A percentile compares a stretch with the other conserved stretches of the same genome.
Evolutionary conservation across 768 basidiomycete species (phyloP).

Genomic region (Roridomyces roridus): DNA sequence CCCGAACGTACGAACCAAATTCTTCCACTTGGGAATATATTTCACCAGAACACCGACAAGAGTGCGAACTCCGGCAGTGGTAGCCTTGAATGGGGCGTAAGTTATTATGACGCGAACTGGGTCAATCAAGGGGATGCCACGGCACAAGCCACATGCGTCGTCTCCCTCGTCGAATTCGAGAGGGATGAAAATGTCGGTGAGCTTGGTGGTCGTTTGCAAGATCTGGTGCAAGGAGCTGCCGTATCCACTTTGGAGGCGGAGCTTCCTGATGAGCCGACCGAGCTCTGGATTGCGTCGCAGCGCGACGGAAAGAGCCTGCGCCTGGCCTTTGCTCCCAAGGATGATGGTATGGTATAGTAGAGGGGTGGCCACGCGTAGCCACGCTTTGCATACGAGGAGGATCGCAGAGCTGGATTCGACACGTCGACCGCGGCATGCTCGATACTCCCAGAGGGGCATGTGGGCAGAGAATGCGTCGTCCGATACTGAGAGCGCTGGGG

Average conservation of each 20-base stretch:
- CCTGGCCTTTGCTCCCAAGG: slow-evolving; percentile 14
- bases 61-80: neutral
- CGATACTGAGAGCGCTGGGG: slow-evolving; percentile 4
- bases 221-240: slow-evolving; percentile 13
- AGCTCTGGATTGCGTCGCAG: slow-evolving; percentile 2
- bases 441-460: neutral
- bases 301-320: neutral
- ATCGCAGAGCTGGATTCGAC: slow-evolving; percentile 11
- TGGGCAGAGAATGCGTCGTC: slow-evolving; percentile 2
- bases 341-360: slow-evolving; percentile 11
- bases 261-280: slow-evolving; percentile 6
- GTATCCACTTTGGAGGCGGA: slow-evolving; percentile 19
- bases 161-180: neutral
- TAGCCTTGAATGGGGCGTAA: neutral
- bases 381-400: slow-evolving; percentile 10
- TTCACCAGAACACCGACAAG: neutral
- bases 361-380: slow-evolving; percentile 17
- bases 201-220: neutral
- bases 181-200: slow-evolving; percentile 3
- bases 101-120: neutral
- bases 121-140: slow-evolving; percentile 1
- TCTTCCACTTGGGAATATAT: neutral
- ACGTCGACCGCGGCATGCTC: too few species aligned
- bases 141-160: slow-evolving; percentile 5
- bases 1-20: neutral